These are phyloP conservation scores for Quercus cerris DNA, from an alignment of 306 rosid genomes.

Conservation along the genomic window DNA sequence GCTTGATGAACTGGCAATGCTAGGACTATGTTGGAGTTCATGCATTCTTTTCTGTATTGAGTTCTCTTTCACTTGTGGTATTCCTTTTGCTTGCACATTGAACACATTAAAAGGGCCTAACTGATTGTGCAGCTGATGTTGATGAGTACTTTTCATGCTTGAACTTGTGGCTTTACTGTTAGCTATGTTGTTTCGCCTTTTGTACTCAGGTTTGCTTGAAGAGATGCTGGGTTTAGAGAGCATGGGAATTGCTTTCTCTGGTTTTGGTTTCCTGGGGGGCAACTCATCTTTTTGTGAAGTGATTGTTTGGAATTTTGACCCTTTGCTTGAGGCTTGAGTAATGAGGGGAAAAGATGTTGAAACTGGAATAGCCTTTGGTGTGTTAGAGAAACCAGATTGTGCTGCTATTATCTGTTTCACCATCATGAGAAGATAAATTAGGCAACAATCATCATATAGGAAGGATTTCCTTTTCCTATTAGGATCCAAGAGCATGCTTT, in stretches of 20 bases:
- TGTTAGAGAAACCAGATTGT: constrained; percentile 4
- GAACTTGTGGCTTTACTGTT: not conserved
- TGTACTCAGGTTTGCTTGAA: constrained; percentile 11
- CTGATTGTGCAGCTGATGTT: constrained; percentile 9
- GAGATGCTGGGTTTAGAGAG: constrained; percentile 20
- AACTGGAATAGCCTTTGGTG: not conserved
- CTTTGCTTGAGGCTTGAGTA: constrained; percentile 6
- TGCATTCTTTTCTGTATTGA: not conserved
- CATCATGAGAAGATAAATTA: constrained; percentile 12
- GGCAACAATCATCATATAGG: not conserved
- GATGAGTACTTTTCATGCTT: constrained; percentile 10
- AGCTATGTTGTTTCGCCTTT: not conserved
- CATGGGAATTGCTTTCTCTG: constrained; percentile 10
- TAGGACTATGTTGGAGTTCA: constrained; percentile 16
- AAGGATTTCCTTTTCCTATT: not conserved
- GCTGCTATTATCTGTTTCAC: constrained; percentile 32
- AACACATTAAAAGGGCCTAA: constrained; percentile 7
- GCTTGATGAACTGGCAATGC: constrained; percentile 10
- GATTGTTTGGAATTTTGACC: constrained; percentile 5
- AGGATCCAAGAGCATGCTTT: not conserved
- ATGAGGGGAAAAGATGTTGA: not conserved
- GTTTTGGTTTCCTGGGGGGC: constrained; percentile 4
- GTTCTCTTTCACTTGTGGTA: constrained; percentile 6
- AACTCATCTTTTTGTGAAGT: constrained; percentile 19
- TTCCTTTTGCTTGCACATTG: constrained; percentile 16